These are phyloP conservation scores for Starmera dryadoides DNA, from an alignment of 805 yeast genomes.

Conservation along the genomic window DNA sequence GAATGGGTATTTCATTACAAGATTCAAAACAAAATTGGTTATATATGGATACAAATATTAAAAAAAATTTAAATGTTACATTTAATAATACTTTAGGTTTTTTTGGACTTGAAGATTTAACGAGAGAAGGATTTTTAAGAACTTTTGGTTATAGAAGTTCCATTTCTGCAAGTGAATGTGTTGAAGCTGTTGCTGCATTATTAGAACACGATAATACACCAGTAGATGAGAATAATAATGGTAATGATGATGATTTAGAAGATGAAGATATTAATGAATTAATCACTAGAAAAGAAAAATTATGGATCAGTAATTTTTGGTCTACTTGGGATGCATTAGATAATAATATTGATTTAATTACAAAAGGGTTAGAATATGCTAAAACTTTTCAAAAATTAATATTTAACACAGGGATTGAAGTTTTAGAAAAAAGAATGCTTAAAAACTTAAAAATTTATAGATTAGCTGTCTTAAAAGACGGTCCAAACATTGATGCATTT, in stretches of 20 bases:
- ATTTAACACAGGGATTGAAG: slow-evolving; percentile 83
- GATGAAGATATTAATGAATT: slow-evolving; percentile 23
- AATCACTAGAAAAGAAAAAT: slow-evolving; percentile 41
- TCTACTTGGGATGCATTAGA: slow-evolving; percentile 58
- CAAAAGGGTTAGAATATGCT: slow-evolving; percentile 78
- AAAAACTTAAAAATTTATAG: slow-evolving; percentile 76
- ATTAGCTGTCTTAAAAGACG: slow-evolving; percentile 83
- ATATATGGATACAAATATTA: slow-evolving; percentile 76
- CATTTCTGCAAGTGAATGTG: slow-evolving; percentile 87
- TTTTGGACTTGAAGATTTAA: slow-evolving; percentile 77
- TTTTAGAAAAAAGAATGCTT: slow-evolving; percentile 74
- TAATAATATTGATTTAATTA: slow-evolving; percentile 41
- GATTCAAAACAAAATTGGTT: slow-evolving; percentile 92
- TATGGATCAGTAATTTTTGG: slow-evolving; percentile 75
- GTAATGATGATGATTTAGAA: slow-evolving; percentile 18
- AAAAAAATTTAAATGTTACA: slow-evolving; percentile 61
- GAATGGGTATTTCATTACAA: slow-evolving; percentile 88
- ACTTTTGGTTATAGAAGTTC: slow-evolving; percentile 85
- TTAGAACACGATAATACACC: slow-evolving; percentile 56
- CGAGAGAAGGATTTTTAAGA: slow-evolving; percentile 80
- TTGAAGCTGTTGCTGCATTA: slow-evolving; percentile 79
- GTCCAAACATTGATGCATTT: slow-evolving; percentile 72
- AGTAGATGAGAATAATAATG: slow-evolving; percentile 14
- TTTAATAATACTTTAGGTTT: slow-evolving; percentile 63
- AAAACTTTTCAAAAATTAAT: slow-evolving; percentile 74